Conservation (phyloP, 306 rosid species). For the Inga oerstediana region DNA sequence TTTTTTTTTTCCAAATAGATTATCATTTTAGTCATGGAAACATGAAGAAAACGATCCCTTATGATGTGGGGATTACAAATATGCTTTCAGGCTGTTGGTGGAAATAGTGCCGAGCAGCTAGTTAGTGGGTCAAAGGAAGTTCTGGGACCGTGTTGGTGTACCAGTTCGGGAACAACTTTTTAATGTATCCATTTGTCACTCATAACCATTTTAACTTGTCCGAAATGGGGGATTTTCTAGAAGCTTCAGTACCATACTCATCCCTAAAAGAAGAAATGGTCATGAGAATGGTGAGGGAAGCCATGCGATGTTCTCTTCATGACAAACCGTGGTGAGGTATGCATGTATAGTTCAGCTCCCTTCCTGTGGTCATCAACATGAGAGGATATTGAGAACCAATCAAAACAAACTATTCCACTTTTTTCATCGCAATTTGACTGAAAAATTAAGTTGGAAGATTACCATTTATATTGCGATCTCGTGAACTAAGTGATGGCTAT, state of each 20-base stretch:
- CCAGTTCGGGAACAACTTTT: conserved; percentile 93
- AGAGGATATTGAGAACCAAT: too few species aligned
- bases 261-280: conserved; percentile 77
- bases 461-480: too few species aligned
- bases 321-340: conserved; percentile 98
- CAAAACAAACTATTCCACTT: too few species aligned
- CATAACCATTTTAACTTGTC: conserved; percentile 73
- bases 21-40: background rate
- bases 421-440: too few species aligned
- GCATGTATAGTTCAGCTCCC: background rate
- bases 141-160: conserved; percentile 94
- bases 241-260: conserved; percentile 75
- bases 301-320: conserved; percentile 90
- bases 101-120: conserved; percentile 93
- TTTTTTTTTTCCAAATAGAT: background rate
- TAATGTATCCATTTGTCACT: conserved; percentile 92
- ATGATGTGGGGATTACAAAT: conserved; percentile 10
- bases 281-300: conserved; percentile 93
- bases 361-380: too few species aligned
- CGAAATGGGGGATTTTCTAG: conserved; percentile 85
- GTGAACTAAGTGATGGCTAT: too few species aligned
- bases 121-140: conserved; percentile 97
- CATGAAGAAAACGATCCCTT: background rate
- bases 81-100: conserved; percentile 86
- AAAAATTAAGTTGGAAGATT: too few species aligned